Conservation (phyloP, 2,329 filamentous ascomycete genomes). For the Taxawa tesnikishii region DNA sequence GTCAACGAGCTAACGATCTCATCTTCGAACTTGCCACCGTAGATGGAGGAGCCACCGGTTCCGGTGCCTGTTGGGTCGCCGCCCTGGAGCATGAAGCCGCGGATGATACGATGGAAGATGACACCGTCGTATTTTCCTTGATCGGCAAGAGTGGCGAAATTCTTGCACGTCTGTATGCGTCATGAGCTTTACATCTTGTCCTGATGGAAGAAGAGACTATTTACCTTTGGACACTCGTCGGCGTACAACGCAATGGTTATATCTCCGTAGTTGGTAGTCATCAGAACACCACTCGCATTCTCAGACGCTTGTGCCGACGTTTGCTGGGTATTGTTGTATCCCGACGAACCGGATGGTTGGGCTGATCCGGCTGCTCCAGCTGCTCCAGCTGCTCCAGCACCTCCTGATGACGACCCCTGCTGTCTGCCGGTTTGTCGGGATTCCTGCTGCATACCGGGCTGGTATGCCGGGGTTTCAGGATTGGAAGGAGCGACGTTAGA, state of each 20-base stretch:
- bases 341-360: too few relatives aligned
- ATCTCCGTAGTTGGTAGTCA: constrained; percentile 21
- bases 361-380: constrained; percentile 3
- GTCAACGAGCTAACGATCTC: constrained; percentile 76
- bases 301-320: too few relatives aligned
- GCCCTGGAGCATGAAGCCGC: constrained; percentile 94
- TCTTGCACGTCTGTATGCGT: constrained; percentile 17
- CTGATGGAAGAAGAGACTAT: not conserved
- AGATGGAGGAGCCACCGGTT: constrained; percentile 70
- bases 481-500: constrained; percentile 8
- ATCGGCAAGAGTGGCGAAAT: constrained; percentile 21
- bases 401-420: too few relatives aligned
- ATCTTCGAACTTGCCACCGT: constrained; percentile 76
- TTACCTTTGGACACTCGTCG: constrained; percentile 19
- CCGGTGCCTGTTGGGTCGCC: constrained; percentile 93
- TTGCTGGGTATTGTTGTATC: too few relatives aligned
- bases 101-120: constrained; percentile 55
- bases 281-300: constrained; percentile 11
- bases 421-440: too few relatives aligned
- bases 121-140: constrained; percentile 22
- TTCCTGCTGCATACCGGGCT: constrained; percentile 1
- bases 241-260: constrained; percentile 20
- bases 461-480: constrained; percentile 7
- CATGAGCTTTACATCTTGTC: too few relatives aligned
- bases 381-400: not conserved